Conservation (phyloP, 257 asterid species). For the Linaria vulgaris region DNA sequence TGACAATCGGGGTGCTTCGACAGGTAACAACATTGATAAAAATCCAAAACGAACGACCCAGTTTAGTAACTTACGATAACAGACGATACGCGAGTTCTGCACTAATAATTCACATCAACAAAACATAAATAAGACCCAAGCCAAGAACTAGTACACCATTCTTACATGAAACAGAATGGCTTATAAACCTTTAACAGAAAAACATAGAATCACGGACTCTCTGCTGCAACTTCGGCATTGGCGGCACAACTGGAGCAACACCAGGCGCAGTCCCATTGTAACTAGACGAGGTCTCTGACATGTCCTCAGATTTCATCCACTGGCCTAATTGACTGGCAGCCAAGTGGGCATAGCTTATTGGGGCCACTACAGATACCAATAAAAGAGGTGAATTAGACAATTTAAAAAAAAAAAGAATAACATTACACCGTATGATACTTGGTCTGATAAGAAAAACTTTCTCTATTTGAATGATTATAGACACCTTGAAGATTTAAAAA, state of each 20-base stretch:
- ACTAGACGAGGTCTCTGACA: slow-evolving; percentile 30
- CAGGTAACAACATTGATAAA: too few relatives aligned
- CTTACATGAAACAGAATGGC: neutral
- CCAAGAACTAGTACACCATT: neutral
- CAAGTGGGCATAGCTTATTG: slow-evolving; percentile 30
- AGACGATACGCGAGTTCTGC: too few relatives aligned
- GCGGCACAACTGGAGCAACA: slow-evolving; percentile 24
- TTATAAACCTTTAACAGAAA: slow-evolving; percentile 20
- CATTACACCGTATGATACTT: too few relatives aligned
- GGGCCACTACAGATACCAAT: slow-evolving; percentile 23
- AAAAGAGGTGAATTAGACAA: neutral
- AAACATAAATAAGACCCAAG: neutral
- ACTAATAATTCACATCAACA: too few relatives aligned
- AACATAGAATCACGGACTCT: slow-evolving; percentile 28
- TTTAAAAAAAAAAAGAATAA: too few relatives aligned
- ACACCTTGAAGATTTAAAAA: neutral
- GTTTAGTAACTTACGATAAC: too few relatives aligned
- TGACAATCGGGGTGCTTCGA: too few relatives aligned
- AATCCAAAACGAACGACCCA: too few relatives aligned
- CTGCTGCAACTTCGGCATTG: slow-evolving; percentile 21
- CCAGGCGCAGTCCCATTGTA: slow-evolving; percentile 23
- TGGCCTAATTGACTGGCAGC: slow-evolving; percentile 33
- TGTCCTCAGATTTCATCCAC: slow-evolving; percentile 34
- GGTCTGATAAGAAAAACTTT: too few relatives aligned
- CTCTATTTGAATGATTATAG: too few relatives aligned